Base-by-base conservation (phyloP, 1,284 basidiomycete genomes). In the Moesziomyces sp. region DNA sequence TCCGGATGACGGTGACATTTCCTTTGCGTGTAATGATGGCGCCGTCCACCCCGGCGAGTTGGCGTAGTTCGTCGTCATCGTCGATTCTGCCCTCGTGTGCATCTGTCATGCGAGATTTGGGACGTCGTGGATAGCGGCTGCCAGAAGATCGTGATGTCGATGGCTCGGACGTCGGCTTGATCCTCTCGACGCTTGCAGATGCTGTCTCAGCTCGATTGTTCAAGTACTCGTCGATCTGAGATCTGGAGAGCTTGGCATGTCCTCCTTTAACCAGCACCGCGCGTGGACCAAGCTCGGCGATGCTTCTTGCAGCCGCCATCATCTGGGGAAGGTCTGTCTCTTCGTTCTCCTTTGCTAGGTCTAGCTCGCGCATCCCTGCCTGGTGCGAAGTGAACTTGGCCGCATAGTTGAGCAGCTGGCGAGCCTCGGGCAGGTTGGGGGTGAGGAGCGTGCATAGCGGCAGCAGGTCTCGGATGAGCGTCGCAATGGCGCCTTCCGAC, bases 251-350 rank as follows among this genome's bases (percentile, higher is more conserved):
- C n/a, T 65, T 48, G 5, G 92, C 80, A 80, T 97, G 95, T 0
- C 95, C 95, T 9, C 95, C 95, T 82, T 97, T 98, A 65, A 97
- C 85, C 3, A 97, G 87, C 0, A 93, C 90, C 0, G 89, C 89
- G 5, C 85, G 82, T 0, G 88, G 84, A 0, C 90, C 90, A 3
- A 89, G 82, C 0, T 63, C 46, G 0, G 88, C 85, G 1, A 96
- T 86, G 46, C 85, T 83, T 49, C 85, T 83, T 0, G 91, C 90
- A 0, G 90, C 90, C 1, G 69, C 46, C 64, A 81, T 54, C 58
- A 76, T 71, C 42, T 61, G 55, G 6, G 63, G 46, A 9, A 71
- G 21, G 28, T 71, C 60, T 0, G 62, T 74, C 3, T 54, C 38
- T 11, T 61, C 54, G 28, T 63, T 65, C 18, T 38, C 47, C 21